phyloP scores from a whole-genome alignment of 257 asterid genomes.

The Lantana camara region DNA sequence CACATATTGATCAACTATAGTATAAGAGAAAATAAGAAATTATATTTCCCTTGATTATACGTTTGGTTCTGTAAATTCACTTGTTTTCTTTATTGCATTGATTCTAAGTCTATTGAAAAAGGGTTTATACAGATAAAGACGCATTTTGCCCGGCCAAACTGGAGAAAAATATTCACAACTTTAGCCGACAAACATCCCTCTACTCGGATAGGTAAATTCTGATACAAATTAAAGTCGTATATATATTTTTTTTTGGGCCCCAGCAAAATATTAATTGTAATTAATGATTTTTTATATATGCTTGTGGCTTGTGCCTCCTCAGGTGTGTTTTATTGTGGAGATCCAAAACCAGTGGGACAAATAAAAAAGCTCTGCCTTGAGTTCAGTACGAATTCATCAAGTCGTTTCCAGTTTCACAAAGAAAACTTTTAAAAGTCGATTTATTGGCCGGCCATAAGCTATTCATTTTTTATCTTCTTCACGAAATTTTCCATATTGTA shows the following conservation, averaged over 20 bases:
- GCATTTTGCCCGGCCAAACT: constrained; percentile 95
- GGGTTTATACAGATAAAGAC: constrained; percentile 73
- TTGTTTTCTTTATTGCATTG: not conserved
- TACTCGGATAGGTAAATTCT: constrained; percentile 67
- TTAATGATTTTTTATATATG: too few species aligned
- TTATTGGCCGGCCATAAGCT: too few species aligned
- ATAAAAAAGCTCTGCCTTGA: constrained; percentile 68
- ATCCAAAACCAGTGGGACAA: constrained; percentile 56
- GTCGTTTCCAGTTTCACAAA: constrained; percentile 87
- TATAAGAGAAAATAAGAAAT: too few species aligned
- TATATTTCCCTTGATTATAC: too few species aligned
- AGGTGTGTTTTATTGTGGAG: constrained; percentile 96
- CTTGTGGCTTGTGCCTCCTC: constrained; percentile 24
- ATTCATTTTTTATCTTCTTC: too few species aligned
- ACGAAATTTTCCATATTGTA: too few species aligned
- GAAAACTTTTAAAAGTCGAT: constrained; percentile 64
- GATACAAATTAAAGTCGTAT: not conserved
- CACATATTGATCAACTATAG: too few species aligned
- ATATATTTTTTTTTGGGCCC: not conserved
- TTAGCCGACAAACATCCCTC: constrained; percentile 60
- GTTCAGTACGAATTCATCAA: constrained; percentile 63
- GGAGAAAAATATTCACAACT: constrained; percentile 74
- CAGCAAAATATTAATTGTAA: too few species aligned
- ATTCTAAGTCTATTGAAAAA: not conserved
- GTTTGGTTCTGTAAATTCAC: too few species aligned